Percentiles rank a stretch among this genome's conserved stretches.
phyloP scores from a whole-genome alignment of 805 yeast species.

The Saccharomycopsis lassenensis region DNA sequence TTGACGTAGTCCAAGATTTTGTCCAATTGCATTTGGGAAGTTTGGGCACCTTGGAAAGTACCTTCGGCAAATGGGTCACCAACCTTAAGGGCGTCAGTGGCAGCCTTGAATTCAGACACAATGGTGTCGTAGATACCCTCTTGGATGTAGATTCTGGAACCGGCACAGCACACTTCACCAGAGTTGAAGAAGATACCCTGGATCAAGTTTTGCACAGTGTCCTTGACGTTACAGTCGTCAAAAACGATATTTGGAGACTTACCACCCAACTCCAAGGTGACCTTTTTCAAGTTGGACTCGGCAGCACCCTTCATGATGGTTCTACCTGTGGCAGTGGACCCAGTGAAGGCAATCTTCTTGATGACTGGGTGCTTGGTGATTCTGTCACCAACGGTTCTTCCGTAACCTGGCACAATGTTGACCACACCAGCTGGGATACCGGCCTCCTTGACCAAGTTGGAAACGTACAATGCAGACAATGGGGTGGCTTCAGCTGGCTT shows the following conservation, averaged over 20 bases:
- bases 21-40: slow-evolving; percentile 67
- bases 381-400: slow-evolving; percentile 75
- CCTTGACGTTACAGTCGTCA: slow-evolving; percentile 71
- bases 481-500: slow-evolving; percentile 93
- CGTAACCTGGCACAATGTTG: slow-evolving; percentile 80
- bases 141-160: slow-evolving; percentile 84
- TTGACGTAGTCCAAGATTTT: slow-evolving; percentile 70
- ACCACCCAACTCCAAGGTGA: slow-evolving; percentile 93
- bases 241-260: slow-evolving; percentile 88
- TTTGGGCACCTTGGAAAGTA: slow-evolving; percentile 87
- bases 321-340: slow-evolving; percentile 90
- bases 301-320: slow-evolving; percentile 73
- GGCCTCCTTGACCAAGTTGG: slow-evolving; percentile 61
- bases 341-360: slow-evolving; percentile 90
- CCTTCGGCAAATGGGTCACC: slow-evolving; percentile 80
- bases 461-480: slow-evolving; percentile 69
- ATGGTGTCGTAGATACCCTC: slow-evolving; percentile 74
- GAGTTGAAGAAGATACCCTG: slow-evolving; percentile 85
- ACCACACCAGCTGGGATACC: slow-evolving; percentile 90
- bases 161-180: slow-evolving; percentile 95
- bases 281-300: slow-evolving; percentile 72
- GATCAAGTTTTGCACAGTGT: slow-evolving; percentile 65
- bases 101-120: slow-evolving; percentile 43
- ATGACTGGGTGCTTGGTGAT: slow-evolving; percentile 68
- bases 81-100: slow-evolving; percentile 46